Conservation (phyloP, 306 rosid genomes). For the Mimosa pudica region DNA sequence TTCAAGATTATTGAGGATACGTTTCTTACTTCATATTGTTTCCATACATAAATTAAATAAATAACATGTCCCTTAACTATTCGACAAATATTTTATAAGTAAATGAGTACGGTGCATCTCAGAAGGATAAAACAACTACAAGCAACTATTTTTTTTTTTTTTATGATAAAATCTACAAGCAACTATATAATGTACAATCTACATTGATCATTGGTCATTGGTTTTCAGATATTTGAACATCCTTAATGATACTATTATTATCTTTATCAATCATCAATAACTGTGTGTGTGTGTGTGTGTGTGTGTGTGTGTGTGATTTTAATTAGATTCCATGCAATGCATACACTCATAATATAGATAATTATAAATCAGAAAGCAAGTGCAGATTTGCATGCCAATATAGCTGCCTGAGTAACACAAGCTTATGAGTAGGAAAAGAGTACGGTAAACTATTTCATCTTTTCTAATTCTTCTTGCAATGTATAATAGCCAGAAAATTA, state of each 20-base stretch:
- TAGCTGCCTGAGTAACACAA: neutral
- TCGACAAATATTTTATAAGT: neutral
- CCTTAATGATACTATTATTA: no score
- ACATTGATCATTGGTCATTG: neutral
- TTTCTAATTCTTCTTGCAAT: conserved; percentile 4
- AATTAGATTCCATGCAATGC: neutral
- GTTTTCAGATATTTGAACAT: neutral
- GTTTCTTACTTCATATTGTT: no score
- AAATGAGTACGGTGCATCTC: neutral
- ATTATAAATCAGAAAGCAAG: neutral
- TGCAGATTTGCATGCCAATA: neutral
- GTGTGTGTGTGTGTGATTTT: no score
- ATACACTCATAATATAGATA: neutral
- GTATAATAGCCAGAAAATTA: conserved; percentile 22
- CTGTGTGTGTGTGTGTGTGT: no score
- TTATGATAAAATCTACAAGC: no score
- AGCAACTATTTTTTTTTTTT: no score
- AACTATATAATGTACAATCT: neutral
- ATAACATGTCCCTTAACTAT: neutral
- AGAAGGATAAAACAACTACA: neutral
- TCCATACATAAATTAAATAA: neutral
- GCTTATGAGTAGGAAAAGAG: neutral
- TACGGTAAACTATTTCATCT: conserved; percentile 26
- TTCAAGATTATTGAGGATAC: no score
- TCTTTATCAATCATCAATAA: neutral